Evolutionary conservation across 2,329 filamentous ascomycete genomes (phyloP), one percentile per base, ranked within the genome.

Genomic region (Exophiala phaeomuriformis): DNA sequence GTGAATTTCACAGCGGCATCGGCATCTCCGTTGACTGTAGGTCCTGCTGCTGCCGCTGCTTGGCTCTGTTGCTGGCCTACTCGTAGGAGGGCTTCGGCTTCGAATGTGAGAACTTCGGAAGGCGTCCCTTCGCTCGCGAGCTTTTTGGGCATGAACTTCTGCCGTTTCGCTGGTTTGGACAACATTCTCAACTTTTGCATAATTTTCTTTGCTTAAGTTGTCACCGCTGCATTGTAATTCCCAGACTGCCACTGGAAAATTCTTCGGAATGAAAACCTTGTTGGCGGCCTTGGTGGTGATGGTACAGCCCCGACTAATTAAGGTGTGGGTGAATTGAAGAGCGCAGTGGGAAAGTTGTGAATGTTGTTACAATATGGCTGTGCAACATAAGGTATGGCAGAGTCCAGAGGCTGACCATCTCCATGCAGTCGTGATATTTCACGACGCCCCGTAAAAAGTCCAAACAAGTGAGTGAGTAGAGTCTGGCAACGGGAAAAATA

Each of bases 31-130:
- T 35, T 33, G 32, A 5, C 19, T 42, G 19, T 7, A 30, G 32
- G 29, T 33, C 29, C 10, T 30, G 45, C 6, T 39, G 36, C 10
- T 39, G 36, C 6, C 19, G 36, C 10, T 39, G 9, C 19, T 19
- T 19, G 19, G 19, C 19, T 19, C 35, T 40, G 35, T 10, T 36
- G 35, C 29, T 47, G 43, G 29, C 37, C 32, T 3, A 19, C 19
- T 19, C 19, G 19, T 19, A 60, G 55, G 1, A 57, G 52, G 8
- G 37, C 39, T 6, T 47, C 29, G 5, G 55, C 52, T 48, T 61
- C 59, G 29, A 54, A 51, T 0, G 42, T 50, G 27, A 61, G 31
- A 6, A 61, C 51, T 42, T 61, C 53, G 8, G 49, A 51, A 28
- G 56, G 55, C 10, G 44, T 52, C n/a, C 58, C 58, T 12, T 53